Percentiles rank a stretch among this genome's conserved stretches.
Conservation (phyloP, 352 stramenopile species). For the Phytophthora europaea region DNA sequence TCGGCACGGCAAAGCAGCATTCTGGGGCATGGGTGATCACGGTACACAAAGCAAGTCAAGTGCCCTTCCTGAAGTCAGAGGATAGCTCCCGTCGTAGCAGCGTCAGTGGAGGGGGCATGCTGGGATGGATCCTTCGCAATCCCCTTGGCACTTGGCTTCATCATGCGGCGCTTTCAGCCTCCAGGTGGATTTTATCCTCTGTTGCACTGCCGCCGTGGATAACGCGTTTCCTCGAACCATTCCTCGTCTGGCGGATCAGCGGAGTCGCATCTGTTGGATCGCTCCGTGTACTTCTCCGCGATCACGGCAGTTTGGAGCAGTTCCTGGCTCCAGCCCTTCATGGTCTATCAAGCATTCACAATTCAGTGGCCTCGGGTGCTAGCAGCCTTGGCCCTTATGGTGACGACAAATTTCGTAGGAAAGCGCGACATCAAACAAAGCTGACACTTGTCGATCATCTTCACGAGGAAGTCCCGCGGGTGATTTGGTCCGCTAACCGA, state of each 20-base stretch:
- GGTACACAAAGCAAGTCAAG: constrained; percentile 34
- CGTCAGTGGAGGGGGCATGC: background rate
- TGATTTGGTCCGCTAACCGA: constrained; percentile 72
- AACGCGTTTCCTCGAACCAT: constrained; percentile 3
- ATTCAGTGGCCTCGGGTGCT: background rate
- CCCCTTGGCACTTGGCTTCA: constrained; percentile 13
- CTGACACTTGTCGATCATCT: constrained; percentile 57
- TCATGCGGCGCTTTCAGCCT: constrained; percentile 8
- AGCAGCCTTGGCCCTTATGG: constrained; percentile 38
- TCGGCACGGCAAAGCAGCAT: constrained; percentile 3
- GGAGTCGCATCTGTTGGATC: constrained; percentile 9
- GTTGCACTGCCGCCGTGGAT: constrained; percentile 22
- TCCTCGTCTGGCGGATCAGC: constrained; percentile 5
- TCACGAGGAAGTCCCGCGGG: constrained; percentile 43
- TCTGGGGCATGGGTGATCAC: constrained; percentile 33
- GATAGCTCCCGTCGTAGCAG: constrained; percentile 1
- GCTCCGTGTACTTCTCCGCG: constrained; percentile 33
- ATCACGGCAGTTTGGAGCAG: constrained; percentile 39
- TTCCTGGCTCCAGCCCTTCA: constrained; percentile 40
- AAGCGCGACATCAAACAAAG: constrained; percentile 71
- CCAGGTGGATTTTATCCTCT: constrained; percentile 29
- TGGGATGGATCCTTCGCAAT: constrained; percentile 10
- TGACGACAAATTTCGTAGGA: constrained; percentile 68
- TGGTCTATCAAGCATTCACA: constrained; percentile 2
- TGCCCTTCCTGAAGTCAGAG: constrained; percentile 42